phyloP scores from a whole-genome alignment of 73 alveolate genomes.

The Tetrahymena borealis region DNA sequence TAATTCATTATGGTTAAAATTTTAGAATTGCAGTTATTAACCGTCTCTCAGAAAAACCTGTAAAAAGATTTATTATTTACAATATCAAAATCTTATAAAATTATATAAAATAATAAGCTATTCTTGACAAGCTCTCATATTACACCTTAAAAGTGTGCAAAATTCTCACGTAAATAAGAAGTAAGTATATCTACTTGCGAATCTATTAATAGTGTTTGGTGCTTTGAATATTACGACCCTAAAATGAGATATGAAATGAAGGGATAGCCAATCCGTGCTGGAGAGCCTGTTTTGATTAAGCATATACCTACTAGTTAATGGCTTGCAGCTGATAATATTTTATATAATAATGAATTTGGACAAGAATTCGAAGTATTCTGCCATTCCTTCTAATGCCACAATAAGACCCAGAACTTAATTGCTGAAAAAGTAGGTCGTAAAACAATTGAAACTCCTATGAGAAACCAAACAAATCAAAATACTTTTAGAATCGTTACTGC shows the following conservation, averaged over 20 bases:
- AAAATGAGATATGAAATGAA: conserved; percentile 35
- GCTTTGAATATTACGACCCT: conserved; percentile 34
- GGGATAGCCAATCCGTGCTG: conserved; percentile 28
- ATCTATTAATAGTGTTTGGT: conserved; percentile 31
- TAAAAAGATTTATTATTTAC: conserved; percentile 15
- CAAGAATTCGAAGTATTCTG: conserved; percentile 37
- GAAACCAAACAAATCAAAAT: conserved; percentile 19
- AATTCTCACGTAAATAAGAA: conserved; percentile 36
- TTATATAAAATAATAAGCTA: not conserved
- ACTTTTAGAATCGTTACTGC: not conserved
- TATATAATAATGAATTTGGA: conserved; percentile 39
- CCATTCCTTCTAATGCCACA: conserved; percentile 27
- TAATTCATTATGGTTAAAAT: conserved; percentile 30
- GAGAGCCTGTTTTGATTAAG: conserved; percentile 21
- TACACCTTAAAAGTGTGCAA: conserved; percentile 41
- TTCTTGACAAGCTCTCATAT: not conserved
- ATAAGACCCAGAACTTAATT: conserved; percentile 30
- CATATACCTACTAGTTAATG: conserved; percentile 34
- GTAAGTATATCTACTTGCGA: conserved; percentile 22
- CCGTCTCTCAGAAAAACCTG: conserved; percentile 16
- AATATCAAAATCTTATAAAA: not conserved
- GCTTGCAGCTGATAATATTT: conserved; percentile 38
- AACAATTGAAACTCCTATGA: conserved; percentile 35
- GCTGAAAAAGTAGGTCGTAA: conserved; percentile 46
- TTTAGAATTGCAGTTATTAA: conserved; percentile 26